Base-by-base conservation (phyloP, 139 green algal genomes). In the Volvox reticuliferus region DNA sequence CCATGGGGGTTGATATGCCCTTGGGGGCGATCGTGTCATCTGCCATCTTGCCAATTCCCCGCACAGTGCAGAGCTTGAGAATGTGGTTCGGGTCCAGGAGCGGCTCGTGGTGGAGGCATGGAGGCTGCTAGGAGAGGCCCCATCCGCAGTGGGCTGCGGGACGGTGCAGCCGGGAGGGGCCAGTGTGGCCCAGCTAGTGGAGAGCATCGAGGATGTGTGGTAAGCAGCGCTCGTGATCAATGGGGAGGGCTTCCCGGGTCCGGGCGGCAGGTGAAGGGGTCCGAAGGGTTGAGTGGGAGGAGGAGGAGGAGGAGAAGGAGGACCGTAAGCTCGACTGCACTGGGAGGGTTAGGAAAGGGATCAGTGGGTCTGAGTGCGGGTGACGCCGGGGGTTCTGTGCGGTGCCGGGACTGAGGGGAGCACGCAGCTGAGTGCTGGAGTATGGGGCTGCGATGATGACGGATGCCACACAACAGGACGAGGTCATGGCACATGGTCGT, bases 191-290 rank as follows among this genome's bases (percentile, higher is more conserved):
- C 55, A 76, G 55, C n/a, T 90, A 55, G 86, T 85, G 75, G 86
- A 90, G 75, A 26, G 2, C 12, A 19, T 90, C 55, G 86, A 90
- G 55, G 86, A 90, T 33, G 75, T 85, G 19, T 84, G 86, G 86
- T 90, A 71, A 68, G 86, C 13, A 55, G 44, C 44, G 5, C 44
- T 5, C 44, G 44, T 5, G 44, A 55, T 55, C 44, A 55, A 55
- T 55, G 44, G 44, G 44, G 44, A 5, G 44, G 44, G 44, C 9
- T 9, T 9, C 9, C 12, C 6, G 30, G 9, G 61, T 32, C 5
- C 9, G 30, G 2, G 76, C 1, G 81, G 22, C 67, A 32, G 14
- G 28, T 61, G 61, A 32, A n/a, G 65, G 35, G 0, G 81, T 9
- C 28, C 0, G 81, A 55, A 28, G 33, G 0, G 30, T 22, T n/a